A percentile compares a stretch with the other conserved stretches of the same genome.
Conservation (phyloP, 2,329 filamentous ascomycete genomes). For the Penicillium crustosum region DNA sequence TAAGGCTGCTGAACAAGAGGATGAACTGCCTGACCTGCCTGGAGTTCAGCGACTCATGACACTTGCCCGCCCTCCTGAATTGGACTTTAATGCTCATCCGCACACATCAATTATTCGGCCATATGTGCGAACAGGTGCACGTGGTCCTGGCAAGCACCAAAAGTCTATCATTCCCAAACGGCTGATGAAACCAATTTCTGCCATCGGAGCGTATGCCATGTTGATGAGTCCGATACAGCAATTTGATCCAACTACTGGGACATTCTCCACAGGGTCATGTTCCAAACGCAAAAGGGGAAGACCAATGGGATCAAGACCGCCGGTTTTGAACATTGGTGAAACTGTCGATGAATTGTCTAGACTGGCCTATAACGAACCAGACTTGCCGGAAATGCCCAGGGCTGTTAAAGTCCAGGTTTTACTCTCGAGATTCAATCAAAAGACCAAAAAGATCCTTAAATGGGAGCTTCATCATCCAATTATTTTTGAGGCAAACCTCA, state of each 20-base stretch:
- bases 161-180: slow-evolving; percentile 18
- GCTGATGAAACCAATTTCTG: slow-evolving; percentile 25
- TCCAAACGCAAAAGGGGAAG: slow-evolving; percentile 17
- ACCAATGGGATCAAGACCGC: slow-evolving; percentile 4
- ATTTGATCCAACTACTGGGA: slow-evolving; percentile 45
- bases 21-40: not conserved
- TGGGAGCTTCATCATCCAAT: slow-evolving; percentile 40
- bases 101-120: slow-evolving; percentile 33
- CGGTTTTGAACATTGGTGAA: slow-evolving; percentile 16
- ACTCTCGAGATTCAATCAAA: slow-evolving; percentile 33
- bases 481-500: slow-evolving; percentile 26
- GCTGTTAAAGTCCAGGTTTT: slow-evolving; percentile 14
- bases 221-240: slow-evolving; percentile 40
- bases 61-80: slow-evolving; percentile 23
- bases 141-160: slow-evolving; percentile 1
- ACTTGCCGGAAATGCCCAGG: slow-evolving; percentile 14
- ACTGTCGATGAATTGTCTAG: slow-evolving; percentile 32
- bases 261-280: slow-evolving; percentile 47
- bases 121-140: not conserved
- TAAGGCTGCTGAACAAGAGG: not conserved
- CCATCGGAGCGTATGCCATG: slow-evolving; percentile 33
- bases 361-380: slow-evolving; percentile 21
- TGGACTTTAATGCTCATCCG: slow-evolving; percentile 16
- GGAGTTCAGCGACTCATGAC: slow-evolving; percentile 30
- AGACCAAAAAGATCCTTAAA: slow-evolving; percentile 34